phyloP scores from a whole-genome alignment of 2,329 filamentous ascomycete species.

The Aspergillus melleus region DNA sequence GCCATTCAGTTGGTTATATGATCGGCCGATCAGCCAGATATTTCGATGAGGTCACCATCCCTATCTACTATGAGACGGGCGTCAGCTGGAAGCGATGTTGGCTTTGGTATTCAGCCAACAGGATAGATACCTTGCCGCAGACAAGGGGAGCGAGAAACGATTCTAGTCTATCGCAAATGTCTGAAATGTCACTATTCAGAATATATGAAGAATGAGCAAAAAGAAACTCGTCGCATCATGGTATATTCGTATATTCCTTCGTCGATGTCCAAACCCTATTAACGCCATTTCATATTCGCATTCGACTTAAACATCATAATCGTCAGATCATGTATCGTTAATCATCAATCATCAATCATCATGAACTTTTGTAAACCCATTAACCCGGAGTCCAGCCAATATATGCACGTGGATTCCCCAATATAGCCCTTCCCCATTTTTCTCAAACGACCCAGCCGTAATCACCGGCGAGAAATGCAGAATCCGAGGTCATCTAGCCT shows the following conservation, averaged over 20 bases:
- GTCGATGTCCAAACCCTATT: not conserved
- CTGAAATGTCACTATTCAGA: not conserved
- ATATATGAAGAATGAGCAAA: not conserved
- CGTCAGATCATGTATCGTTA: not conserved
- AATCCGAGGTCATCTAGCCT: too few species aligned
- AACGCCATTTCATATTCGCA: not conserved
- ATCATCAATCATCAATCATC: not conserved
- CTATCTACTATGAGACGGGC: not conserved
- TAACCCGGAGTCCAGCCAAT: not conserved
- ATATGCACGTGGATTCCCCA: not conserved
- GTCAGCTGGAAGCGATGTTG: not conserved
- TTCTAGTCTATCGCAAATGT: not conserved
- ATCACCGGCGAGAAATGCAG: too few species aligned
- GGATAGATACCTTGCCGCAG: too few species aligned
- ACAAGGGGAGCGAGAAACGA: too few species aligned
- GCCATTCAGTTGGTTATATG: not conserved
- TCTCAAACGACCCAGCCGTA: too few species aligned
- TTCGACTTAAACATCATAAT: not conserved
- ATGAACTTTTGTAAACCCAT: not conserved
- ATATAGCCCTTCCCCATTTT: too few species aligned
- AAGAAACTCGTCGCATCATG: not conserved
- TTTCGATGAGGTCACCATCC: not conserved
- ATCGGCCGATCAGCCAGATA: not conserved
- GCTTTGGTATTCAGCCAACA: not conserved
- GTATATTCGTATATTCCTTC: not conserved